Base-by-base conservation (phyloP, 306 rosid species). In the Gynostemma pentaphyllum region DNA sequence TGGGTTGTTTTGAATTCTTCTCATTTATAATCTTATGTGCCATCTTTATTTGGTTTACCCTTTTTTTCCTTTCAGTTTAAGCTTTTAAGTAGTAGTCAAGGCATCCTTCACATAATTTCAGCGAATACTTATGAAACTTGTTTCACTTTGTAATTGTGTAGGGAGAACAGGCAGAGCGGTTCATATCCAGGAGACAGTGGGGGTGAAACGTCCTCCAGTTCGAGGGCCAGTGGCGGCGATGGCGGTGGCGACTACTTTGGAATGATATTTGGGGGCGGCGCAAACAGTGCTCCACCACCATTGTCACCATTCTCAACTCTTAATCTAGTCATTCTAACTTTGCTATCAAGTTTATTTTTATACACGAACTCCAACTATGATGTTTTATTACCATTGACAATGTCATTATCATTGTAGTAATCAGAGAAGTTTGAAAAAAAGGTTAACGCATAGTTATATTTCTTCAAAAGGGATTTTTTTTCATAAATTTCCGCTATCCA, bases 171-270 rank as follows among this genome's bases (percentile, higher is more conserved):
- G 4, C 81, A 79, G 54, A 28, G 78, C 30, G 67, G n/a, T 19
- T 44, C 81, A 1, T 54, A 29, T 27, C 74, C 73, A 0, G 80
- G 82, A 53, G 46, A 28, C 76, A 66, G 72, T 53, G 73, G 72
- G 7, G 84, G 88, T 45, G 75, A 75, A 66, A 73, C 70, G 62
- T 55, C 54, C 74, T 72, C 44, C 11, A 88, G 87, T 45, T 66
- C 29, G 9, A 76, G 40, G 27, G 78, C 74, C 2, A 36, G 87
- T 76, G 72, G 86, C 55, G 36, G 68, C 68, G 67, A 72, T 40
- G 79, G 62, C 9, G 86, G 72, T 28, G 95, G 80, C 0, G 90
- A 84, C 81, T 82, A 70, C 70, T 88, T 88, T 18, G 95, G 95
- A 44, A 86, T 88, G 94, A 82, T 88, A 71, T 86, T 94, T 52